These are phyloP conservation scores for Ceratobasidium papillatum DNA, from an alignment of 1,284 basidiomycete genomes.

Conservation along the genomic window DNA sequence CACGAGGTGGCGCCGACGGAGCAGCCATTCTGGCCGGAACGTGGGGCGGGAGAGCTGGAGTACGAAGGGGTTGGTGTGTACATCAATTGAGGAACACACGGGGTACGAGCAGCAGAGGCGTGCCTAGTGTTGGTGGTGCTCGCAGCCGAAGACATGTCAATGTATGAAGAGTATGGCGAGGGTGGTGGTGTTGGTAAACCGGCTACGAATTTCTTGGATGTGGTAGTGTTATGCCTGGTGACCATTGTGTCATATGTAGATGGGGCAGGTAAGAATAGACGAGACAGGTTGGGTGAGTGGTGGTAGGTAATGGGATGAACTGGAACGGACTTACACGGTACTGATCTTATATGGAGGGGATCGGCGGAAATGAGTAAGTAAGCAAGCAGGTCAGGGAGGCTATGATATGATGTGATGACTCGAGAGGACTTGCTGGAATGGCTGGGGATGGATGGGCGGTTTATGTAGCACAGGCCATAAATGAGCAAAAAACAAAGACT, in stretches of 20 bases:
- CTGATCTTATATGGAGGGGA: not conserved
- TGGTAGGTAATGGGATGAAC: not conserved
- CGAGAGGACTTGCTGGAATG: slow-evolving; percentile 2
- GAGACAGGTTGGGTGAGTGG: slow-evolving; percentile 10
- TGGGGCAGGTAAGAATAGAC: not conserved
- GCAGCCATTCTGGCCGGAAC: slow-evolving; percentile 22
- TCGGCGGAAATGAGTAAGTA: not conserved
- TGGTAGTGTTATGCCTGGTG: not conserved
- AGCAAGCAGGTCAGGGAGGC: slow-evolving; percentile 7
- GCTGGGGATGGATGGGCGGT: slow-evolving; percentile 5
- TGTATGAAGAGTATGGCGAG: slow-evolving; percentile 14
- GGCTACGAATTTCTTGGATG: not conserved
- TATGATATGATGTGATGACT: slow-evolving; percentile 27
- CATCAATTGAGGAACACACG: slow-evolving; percentile 21
- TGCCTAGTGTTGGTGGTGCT: slow-evolving; percentile 17
- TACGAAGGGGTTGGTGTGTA: not conserved
- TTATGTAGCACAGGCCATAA: slow-evolving; percentile 24
- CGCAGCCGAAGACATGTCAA: slow-evolving; percentile 1
- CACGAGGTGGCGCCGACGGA: slow-evolving; percentile 1
- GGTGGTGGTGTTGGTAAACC: slow-evolving; percentile 17
- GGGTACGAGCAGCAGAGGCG: not conserved
- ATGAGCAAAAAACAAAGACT: slow-evolving; percentile 15
- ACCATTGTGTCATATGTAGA: slow-evolving; percentile 6
- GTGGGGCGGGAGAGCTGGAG: not conserved
- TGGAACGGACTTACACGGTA: not conserved